Evolutionary conservation across 2,329 filamentous ascomycete species (phyloP).

Genomic region (Exophiala viscosa): DNA sequence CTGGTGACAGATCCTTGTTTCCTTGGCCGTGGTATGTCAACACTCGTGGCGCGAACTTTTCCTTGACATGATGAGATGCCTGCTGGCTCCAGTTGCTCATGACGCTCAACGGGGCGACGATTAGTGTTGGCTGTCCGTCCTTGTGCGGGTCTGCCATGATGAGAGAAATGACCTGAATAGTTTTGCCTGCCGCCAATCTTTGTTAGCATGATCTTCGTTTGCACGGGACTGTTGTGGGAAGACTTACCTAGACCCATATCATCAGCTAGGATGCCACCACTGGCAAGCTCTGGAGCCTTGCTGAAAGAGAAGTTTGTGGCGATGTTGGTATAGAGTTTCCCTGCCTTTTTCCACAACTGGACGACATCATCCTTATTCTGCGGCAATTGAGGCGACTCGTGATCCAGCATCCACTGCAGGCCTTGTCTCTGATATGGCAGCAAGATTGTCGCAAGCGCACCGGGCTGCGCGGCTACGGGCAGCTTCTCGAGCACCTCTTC

Average conservation of each 20-base stretch:
- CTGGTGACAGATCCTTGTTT: conserved; percentile 52
- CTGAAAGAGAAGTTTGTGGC: conserved; percentile 66
- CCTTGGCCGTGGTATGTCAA: conserved; percentile 69
- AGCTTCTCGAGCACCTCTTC: conserved; percentile 68
- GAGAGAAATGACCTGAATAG: conserved; percentile 77
- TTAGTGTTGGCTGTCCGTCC: conserved; percentile 56
- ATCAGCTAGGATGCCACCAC: conserved; percentile 81
- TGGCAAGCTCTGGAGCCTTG: conserved; percentile 60
- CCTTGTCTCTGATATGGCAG: conserved; percentile 78
- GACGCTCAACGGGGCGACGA: conserved; percentile 76
- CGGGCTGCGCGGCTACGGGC: conserved; percentile 68
- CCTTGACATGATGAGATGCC: conserved; percentile 66
- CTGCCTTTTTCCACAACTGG: conserved; percentile 70
- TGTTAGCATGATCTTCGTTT: background rate
- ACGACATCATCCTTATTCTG: conserved; percentile 59
- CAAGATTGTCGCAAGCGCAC: conserved; percentile 60
- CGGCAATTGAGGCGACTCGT: conserved; percentile 68
- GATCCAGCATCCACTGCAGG: conserved; percentile 73
- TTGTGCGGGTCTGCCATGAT: conserved; percentile 56
- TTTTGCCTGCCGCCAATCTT: conserved; percentile 38
- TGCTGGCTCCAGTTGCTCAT: conserved; percentile 90
- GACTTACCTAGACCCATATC: conserved; percentile 89
- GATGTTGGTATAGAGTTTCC: conserved; percentile 58
- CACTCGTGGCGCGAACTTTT: conserved; percentile 60
- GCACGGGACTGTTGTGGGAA: background rate